Evolutionary conservation across 768 basidiomycete species (phyloP).

Genomic region (Termitomyces bulborhizus): DNA sequence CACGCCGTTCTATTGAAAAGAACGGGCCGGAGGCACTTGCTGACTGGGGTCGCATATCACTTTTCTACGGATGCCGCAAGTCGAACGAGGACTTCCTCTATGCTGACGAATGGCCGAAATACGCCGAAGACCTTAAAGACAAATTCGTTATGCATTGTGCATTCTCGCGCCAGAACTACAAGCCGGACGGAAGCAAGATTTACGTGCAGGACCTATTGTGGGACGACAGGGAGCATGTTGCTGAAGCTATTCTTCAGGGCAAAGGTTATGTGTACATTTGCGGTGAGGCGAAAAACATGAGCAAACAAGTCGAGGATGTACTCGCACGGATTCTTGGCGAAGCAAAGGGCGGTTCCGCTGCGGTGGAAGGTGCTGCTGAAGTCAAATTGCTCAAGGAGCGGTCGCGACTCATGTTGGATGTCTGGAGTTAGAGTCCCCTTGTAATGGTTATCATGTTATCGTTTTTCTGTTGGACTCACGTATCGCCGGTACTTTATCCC

Average conservation of each 20-base stretch:
- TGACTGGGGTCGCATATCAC: slow-evolving; percentile 92
- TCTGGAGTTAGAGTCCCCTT: slow-evolving; percentile 61
- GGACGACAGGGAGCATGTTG: slow-evolving; percentile 79
- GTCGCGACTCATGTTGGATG: slow-evolving; percentile 79
- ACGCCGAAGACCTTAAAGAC: slow-evolving; percentile 79
- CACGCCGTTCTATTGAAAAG: slow-evolving; percentile 91
- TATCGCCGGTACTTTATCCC: slow-evolving; percentile 7
- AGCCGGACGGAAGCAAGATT: slow-evolving; percentile 89
- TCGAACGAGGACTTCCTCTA: slow-evolving; percentile 91
- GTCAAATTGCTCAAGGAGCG: slow-evolving; percentile 94
- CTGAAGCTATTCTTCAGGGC: slow-evolving; percentile 84
- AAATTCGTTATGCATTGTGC: slow-evolving; percentile 88
- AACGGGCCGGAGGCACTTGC: slow-evolving; percentile 88
- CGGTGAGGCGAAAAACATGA: slow-evolving; percentile 96
- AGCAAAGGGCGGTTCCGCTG: slow-evolving; percentile 86
- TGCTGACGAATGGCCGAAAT: slow-evolving; percentile 91
- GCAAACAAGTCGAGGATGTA: slow-evolving; percentile 89
- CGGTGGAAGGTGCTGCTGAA: slow-evolving; percentile 87
- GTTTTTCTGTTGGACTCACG: neutral
- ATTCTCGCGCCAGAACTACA: slow-evolving; percentile 89
- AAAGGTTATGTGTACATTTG: slow-evolving; percentile 98
- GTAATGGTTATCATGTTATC: slow-evolving; percentile 4
- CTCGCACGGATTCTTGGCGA: slow-evolving; percentile 81
- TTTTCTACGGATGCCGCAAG: slow-evolving; percentile 95
- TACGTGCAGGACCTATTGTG: slow-evolving; percentile 98